These are phyloP conservation scores for Isatis tinctoria DNA, from an alignment of 345 rosid genomes.

Conservation along the genomic window DNA sequence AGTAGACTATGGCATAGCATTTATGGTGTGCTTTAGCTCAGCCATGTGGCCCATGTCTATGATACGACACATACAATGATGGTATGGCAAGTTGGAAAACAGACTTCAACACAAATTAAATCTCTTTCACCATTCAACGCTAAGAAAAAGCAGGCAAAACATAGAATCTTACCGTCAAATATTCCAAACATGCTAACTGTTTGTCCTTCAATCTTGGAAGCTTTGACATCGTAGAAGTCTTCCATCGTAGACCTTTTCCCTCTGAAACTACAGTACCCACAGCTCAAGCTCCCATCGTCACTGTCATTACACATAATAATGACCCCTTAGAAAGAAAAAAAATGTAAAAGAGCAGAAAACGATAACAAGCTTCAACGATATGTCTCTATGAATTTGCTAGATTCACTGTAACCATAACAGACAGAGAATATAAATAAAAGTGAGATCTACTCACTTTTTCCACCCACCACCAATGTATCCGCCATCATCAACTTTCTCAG, in stretches of 20 bases:
- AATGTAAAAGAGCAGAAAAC: neutral
- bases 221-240: conserved; percentile 81
- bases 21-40: neutral
- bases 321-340: neutral
- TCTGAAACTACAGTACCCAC: conserved; percentile 91
- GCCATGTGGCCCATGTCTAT: neutral
- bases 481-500: conserved; percentile 62
- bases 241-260: conserved; percentile 98
- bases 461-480: conserved; percentile 82
- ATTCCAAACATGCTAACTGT: conserved; percentile 91
- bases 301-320: conserved; percentile 48
- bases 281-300: conserved; percentile 81
- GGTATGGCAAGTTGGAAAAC: conserved; percentile 2
- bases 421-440: neutral
- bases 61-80: neutral
- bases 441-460: conserved; percentile 59
- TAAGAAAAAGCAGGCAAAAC: neutral
- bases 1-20: neutral
- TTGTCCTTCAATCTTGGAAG: conserved; percentile 65
- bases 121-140: neutral
- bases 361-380: neutral
- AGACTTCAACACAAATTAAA: neutral
- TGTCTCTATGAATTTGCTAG: neutral
- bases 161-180: conserved; percentile 77
- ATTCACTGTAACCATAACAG: neutral